phyloP scores from a whole-genome alignment of 2,329 filamentous ascomycete species.

The Exutisphaerella laricina region DNA sequence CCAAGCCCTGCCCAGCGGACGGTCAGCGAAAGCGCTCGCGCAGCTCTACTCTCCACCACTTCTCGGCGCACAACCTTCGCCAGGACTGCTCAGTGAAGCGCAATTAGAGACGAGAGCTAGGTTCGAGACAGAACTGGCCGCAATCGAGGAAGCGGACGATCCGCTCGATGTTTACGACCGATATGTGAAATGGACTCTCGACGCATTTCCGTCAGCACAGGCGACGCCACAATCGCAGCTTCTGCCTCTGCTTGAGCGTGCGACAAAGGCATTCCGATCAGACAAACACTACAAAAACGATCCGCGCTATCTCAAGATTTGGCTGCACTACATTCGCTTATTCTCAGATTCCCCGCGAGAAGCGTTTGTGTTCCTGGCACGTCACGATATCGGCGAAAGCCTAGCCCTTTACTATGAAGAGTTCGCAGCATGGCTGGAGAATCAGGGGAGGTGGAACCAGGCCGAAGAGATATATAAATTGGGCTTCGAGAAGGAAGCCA shows the following conservation, averaged over 20 bases:
- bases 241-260: constrained; percentile 80
- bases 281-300: constrained; percentile 90
- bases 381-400: constrained; percentile 78
- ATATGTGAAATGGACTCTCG: constrained; percentile 94
- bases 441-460: constrained; percentile 75
- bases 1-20: constrained; percentile 78
- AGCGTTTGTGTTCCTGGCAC: constrained; percentile 83
- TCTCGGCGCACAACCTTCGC: constrained; percentile 36
- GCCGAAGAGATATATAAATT: constrained; percentile 90
- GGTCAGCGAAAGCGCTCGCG: constrained; percentile 84
- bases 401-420: constrained; percentile 95
- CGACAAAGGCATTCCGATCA: constrained; percentile 83
- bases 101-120: constrained; percentile 75
- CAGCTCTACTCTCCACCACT: constrained; percentile 63
- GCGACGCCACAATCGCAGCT: constrained; percentile 88
- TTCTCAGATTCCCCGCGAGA: constrained; percentile 93
- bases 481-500: constrained; percentile 81
- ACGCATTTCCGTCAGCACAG: constrained; percentile 90
- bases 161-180: constrained; percentile 93
- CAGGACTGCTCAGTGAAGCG: constrained; percentile 66
- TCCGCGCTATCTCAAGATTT: constrained; percentile 84
- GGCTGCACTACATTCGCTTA: constrained; percentile 88
- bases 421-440: constrained; percentile 88
- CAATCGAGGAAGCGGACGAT: constrained; percentile 81
- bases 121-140: constrained; percentile 77